These are phyloP conservation scores for Miscanthus lutarioriparius DNA, from an alignment of 176 grass and related monocot species.

Conservation along the genomic window DNA sequence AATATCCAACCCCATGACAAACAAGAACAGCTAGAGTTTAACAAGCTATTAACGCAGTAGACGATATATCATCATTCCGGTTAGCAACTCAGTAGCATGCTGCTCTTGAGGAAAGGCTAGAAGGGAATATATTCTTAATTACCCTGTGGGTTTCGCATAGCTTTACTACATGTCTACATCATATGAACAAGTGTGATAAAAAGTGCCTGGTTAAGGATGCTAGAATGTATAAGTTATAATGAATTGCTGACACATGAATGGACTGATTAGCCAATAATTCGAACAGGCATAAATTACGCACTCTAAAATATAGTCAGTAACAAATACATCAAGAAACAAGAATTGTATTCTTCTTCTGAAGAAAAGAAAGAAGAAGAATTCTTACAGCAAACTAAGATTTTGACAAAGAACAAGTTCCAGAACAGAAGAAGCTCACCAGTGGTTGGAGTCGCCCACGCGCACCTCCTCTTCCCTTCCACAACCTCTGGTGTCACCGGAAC, in stretches of 20 bases:
- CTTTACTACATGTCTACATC: neutral
- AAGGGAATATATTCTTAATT: neutral
- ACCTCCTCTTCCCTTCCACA: slow-evolving; percentile 56
- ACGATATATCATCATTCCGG: neutral
- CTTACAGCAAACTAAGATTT: neutral
- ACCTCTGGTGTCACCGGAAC: slow-evolving; percentile 25
- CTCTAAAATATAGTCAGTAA: neutral
- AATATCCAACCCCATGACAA: neutral
- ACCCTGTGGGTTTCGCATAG: neutral
- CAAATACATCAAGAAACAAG: neutral
- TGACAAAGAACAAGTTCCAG: neutral
- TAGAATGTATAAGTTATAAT: neutral
- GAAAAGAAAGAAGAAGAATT: neutral
- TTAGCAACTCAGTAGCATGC: slow-evolving; percentile 2
- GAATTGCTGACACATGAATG: neutral
- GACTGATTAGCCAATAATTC: neutral
- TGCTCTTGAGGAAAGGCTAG: neutral
- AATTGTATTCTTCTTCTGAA: neutral
- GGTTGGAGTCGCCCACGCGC: slow-evolving; percentile 82
- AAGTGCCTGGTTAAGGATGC: neutral
- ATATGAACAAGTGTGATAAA: neutral
- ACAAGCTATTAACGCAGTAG: neutral
- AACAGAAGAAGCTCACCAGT: slow-evolving; percentile 52
- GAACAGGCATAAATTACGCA: neutral
- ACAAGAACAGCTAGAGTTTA: neutral